These are phyloP conservation scores for Naganishia sp. DNA, from an alignment of 1,284 basidiomycete genomes.

Conservation along the genomic window DNA sequence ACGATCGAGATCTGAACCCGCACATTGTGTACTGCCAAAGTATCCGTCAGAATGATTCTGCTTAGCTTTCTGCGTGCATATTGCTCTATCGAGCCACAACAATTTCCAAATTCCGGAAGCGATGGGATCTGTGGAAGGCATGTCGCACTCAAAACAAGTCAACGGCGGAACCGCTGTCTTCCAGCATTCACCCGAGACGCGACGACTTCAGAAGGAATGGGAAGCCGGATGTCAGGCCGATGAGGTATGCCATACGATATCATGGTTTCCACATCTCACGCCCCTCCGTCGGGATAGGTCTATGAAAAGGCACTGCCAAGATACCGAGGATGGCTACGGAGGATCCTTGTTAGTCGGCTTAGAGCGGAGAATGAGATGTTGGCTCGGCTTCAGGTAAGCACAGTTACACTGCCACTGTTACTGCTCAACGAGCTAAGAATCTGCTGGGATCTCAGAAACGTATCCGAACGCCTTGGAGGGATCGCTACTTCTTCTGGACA, in stretches of 20 bases:
- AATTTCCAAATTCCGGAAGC: neutral
- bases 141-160: neutral
- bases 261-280: neutral
- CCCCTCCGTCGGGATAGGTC: constrained; percentile 56
- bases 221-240: constrained; percentile 53
- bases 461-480: constrained; percentile 70
- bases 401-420: constrained; percentile 35
- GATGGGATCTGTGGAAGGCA: neutral
- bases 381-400: constrained; percentile 67
- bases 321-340: constrained; percentile 70
- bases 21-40: too few species aligned
- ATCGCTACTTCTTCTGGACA: constrained; percentile 87
- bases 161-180: constrained; percentile 34
- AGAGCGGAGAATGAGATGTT: constrained; percentile 67
- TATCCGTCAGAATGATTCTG: too few species aligned
- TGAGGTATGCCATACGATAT: constrained; percentile 23
- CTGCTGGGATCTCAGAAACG: constrained; percentile 54
- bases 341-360: constrained; percentile 63
- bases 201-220: constrained; percentile 39
- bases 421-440: too few species aligned
- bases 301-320: constrained; percentile 66
- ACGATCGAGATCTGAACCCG: too few species aligned
- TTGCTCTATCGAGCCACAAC: too few species aligned
- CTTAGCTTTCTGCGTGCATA: too few species aligned
- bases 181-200: constrained; percentile 35